Conservation (phyloP, 2,329 filamentous ascomycete species). For the Clarireedia monteithiana region DNA sequence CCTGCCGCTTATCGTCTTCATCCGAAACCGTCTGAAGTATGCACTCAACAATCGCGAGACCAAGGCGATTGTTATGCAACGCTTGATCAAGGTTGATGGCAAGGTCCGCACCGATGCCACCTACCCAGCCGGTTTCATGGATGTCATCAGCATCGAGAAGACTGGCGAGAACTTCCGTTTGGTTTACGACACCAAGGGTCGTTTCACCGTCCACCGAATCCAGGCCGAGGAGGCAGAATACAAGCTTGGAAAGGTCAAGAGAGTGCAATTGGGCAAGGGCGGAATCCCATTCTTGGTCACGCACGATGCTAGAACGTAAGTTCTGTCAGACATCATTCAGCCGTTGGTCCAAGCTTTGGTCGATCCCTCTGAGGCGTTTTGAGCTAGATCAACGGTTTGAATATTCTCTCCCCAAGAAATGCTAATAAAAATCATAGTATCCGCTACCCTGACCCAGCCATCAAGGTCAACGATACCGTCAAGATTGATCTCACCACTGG, state of each 20-base stretch:
- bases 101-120: conserved; percentile 99
- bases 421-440: conserved; percentile 55
- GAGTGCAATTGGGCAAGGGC: conserved; percentile 97
- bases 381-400: conserved; percentile 31
- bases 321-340: conserved; percentile 98
- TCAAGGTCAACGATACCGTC: conserved; percentile 99
- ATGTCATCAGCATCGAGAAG: conserved; percentile 99
- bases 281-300: conserved; percentile 99
- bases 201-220: conserved; percentile 99
- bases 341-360: conserved; percentile 99
- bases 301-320: conserved; percentile 99
- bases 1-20: conserved; percentile 97
- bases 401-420: conserved; percentile 23
- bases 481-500: conserved; percentile 96
- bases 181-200: conserved; percentile 99
- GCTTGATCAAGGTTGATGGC: conserved; percentile 98
- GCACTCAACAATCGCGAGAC: conserved; percentile 97
- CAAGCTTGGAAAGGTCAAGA: conserved; percentile 99
- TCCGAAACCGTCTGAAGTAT: conserved; percentile 97
- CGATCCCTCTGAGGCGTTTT: conserved; percentile 34
- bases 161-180: conserved; percentile 99
- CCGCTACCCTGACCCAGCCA: conserved; percentile 94
- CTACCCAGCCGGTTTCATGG: conserved; percentile 98
- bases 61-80: conserved; percentile 98
- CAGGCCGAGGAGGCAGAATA: conserved; percentile 97